Evolutionary conservation across 1,139 yeast genomes (phyloP).

Genomic region (Zygosaccharomyces sapae): DNA sequence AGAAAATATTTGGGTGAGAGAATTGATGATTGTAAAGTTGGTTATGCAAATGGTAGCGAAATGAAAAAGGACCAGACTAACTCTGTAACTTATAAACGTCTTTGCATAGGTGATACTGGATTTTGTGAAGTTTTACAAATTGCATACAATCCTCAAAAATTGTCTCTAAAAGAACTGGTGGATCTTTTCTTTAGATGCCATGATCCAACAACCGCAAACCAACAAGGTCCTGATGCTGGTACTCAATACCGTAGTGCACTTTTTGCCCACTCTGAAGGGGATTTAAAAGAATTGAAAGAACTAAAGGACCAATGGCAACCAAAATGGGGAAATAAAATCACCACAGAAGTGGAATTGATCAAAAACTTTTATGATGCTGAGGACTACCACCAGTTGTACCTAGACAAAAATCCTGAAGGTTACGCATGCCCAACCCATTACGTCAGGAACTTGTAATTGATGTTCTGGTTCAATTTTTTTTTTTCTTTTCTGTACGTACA

Average conservation of each 20-base stretch:
- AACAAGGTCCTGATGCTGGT: conserved; percentile 82
- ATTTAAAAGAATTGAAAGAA: conserved; percentile 42
- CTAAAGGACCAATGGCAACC: conserved; percentile 48
- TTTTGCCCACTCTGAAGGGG: conserved; percentile 57
- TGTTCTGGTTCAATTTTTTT: conserved; percentile 17
- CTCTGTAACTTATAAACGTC: conserved; percentile 68
- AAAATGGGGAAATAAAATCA: conserved; percentile 52
- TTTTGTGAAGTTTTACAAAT: conserved; percentile 80
- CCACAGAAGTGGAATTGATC: conserved; percentile 67
- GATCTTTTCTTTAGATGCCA: conserved; percentile 89
- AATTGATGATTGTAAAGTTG: conserved; percentile 73
- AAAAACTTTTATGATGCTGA: conserved; percentile 84
- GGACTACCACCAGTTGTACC: conserved; percentile 82
- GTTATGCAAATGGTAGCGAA: conserved; percentile 78
- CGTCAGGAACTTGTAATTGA: conserved; percentile 43
- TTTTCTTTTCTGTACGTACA: conserved; percentile 6
- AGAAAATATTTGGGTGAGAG: conserved; percentile 57
- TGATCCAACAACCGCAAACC: conserved; percentile 60
- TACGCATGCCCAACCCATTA: conserved; percentile 88
- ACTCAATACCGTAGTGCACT: conserved; percentile 81
- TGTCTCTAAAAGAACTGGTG: conserved; percentile 59
- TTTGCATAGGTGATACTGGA: conserved; percentile 68
- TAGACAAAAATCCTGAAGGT: conserved; percentile 74
- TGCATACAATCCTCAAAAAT: conserved; percentile 66
- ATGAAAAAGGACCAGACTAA: conserved; percentile 31